Conservation (phyloP, 176 grass and related monocot genomes). For the Avena eriantha region DNA sequence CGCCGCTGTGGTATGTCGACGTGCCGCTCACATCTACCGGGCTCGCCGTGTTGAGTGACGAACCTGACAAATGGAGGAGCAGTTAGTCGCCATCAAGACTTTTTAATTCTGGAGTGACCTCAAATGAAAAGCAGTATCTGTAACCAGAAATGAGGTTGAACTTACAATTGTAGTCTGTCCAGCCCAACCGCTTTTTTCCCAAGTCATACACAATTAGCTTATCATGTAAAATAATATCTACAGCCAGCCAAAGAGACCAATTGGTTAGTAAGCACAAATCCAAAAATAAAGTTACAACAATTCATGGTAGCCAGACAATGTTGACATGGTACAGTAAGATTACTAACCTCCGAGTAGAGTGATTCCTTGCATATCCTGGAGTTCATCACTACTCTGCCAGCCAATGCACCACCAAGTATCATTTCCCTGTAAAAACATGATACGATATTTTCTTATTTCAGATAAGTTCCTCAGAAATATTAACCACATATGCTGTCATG, state of each 20-base stretch:
- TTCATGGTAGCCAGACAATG: slow-evolving; percentile 5
- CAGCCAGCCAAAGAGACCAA: not conserved
- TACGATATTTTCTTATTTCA: slow-evolving; percentile 29
- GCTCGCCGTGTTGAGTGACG: slow-evolving; percentile 66
- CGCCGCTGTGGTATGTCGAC: slow-evolving; percentile 6
- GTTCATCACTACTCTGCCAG: slow-evolving; percentile 78
- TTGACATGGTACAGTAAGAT: slow-evolving; percentile 24
- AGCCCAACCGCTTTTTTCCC: slow-evolving; percentile 70
- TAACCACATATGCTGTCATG: slow-evolving; percentile 26
- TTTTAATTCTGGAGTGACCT: not conserved
- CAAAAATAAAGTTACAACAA: not conserved
- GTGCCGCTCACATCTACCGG: slow-evolving; percentile 50
- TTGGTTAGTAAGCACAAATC: slow-evolving; percentile 31
- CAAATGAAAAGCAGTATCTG: not conserved
- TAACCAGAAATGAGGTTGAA: slow-evolving; percentile 13
- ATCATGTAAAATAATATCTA: slow-evolving; percentile 89
- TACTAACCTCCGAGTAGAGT: slow-evolving; percentile 87
- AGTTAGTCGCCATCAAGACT: not conserved
- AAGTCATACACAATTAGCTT: slow-evolving; percentile 96
- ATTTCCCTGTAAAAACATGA: slow-evolving; percentile 66
- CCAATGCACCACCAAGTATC: slow-evolving; percentile 84
- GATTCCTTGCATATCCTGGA: slow-evolving; percentile 70
- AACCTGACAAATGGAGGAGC: slow-evolving; percentile 46
- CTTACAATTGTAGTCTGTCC: slow-evolving; percentile 92
- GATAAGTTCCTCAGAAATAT: slow-evolving; percentile 28